phyloP scores from a whole-genome alignment of 2,329 filamentous ascomycete species.

The Didymella glomerata region DNA sequence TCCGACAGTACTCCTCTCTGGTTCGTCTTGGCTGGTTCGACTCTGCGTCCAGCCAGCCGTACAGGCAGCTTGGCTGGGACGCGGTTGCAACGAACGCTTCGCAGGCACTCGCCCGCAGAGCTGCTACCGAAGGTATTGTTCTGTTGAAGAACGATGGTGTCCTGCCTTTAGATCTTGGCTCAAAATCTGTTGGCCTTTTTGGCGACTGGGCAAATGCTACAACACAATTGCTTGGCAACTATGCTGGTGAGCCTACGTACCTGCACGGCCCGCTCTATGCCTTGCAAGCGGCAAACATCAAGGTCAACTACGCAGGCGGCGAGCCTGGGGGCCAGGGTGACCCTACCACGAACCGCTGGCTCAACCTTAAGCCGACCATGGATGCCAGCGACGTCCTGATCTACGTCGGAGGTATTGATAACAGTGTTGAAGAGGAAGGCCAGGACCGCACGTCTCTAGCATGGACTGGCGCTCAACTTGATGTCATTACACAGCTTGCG shows the following conservation, averaged over 20 bases:
- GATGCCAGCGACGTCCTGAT: constrained; percentile 61
- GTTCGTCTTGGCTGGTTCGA: constrained; percentile 62
- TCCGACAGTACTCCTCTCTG: constrained; percentile 64
- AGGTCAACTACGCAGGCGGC: constrained; percentile 40
- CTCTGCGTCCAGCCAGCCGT: constrained; percentile 36
- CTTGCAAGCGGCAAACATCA: constrained; percentile 56
- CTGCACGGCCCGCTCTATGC: constrained; percentile 63
- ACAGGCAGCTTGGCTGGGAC: constrained; percentile 34
- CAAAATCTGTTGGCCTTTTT: constrained; percentile 63
- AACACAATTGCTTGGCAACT: constrained; percentile 67
- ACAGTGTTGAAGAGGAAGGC: constrained; percentile 61
- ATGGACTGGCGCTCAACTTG: constrained; percentile 63
- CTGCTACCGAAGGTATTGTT: constrained; percentile 59
- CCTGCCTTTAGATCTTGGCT: constrained; percentile 54
- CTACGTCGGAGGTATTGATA: constrained; percentile 66
- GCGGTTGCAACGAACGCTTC: constrained; percentile 63
- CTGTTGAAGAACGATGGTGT: constrained; percentile 62
- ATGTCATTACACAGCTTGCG: constrained; percentile 60
- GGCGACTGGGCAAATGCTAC: constrained; percentile 66
- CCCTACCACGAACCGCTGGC: constrained; percentile 39
- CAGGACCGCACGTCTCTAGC: constrained; percentile 61
- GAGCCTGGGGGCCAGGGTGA: constrained; percentile 38
- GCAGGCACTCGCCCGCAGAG: constrained; percentile 64
- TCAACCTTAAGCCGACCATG: constrained; percentile 24
- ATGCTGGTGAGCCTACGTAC: constrained; percentile 65